Percentiles rank a stretch among this genome's conserved stretches.
Conservation (phyloP, 305 asterid genomes). For the Solanum hybrid region DNA sequence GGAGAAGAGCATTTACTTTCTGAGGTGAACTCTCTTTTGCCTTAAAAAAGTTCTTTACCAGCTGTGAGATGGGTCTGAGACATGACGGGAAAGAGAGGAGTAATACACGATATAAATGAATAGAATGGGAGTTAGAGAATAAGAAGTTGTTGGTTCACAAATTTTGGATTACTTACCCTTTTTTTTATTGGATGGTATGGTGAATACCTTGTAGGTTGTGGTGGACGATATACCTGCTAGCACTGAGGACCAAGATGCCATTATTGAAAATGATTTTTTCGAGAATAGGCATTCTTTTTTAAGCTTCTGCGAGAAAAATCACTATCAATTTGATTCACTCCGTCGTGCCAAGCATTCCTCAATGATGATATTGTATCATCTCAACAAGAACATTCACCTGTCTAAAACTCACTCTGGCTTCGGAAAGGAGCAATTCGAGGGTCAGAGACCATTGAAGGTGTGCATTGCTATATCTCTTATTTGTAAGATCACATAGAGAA, state of each 20-base stretch:
- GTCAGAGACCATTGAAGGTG: constrained; percentile 9
- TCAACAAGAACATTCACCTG: constrained; percentile 24
- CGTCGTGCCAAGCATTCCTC: constrained; percentile 78
- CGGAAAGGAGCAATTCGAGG: constrained; percentile 21
- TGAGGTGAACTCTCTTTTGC: constrained; percentile 26
- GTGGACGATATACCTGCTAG: constrained; percentile 31
- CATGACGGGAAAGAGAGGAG: background rate
- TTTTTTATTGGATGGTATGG: background rate
- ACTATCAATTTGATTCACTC: constrained; percentile 54
- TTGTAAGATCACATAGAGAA: constrained; percentile 8
- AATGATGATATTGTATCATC: constrained; percentile 71
- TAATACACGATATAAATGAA: background rate
- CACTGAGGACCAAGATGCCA: constrained; percentile 38
- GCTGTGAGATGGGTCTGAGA: background rate
- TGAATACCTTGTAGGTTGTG: constrained; percentile 20
- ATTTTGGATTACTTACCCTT: background rate
- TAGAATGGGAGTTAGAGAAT: background rate
- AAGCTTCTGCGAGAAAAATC: constrained; percentile 49
- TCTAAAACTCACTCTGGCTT: constrained; percentile 2
- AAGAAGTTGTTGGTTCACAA: background rate
- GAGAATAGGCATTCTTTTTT: constrained; percentile 47
- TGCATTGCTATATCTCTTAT: constrained; percentile 35
- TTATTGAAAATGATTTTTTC: constrained; percentile 38
- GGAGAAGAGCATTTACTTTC: constrained; percentile 46
- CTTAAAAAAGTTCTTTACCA: background rate